Base-by-base conservation (phyloP, 805 yeast species). In the Candida cerambycidarum region DNA sequence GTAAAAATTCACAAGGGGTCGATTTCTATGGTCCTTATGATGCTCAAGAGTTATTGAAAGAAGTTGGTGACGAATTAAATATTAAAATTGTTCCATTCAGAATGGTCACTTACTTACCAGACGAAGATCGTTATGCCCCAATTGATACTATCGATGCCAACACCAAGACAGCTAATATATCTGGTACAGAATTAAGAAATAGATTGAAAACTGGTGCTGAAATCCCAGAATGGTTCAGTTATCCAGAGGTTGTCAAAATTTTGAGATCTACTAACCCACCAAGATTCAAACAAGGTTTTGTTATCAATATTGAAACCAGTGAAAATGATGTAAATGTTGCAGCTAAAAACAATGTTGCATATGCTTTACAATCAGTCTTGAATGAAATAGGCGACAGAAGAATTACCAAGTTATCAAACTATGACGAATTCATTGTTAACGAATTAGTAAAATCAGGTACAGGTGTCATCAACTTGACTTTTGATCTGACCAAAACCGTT, bases 21-120 rank as follows among this genome's bases (percentile, higher is more conserved):
- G 97, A 92, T 51, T 89, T 90, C 72, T 90, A 90, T 62, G 98
- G 97, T 15, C 96, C 98, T 11, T 92, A 90, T 62, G 98, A 90
- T 62, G 97, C 97, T 23, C 97, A 92, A 71, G 89, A 80, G 27
- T 73, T 92, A 43, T 95, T 90, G 49, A 89, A 82, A 47, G 68
- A 80, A 52, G 81, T 79, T 67, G 77, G 80, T 50, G 78, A 75
- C 49, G 97, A 90, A 69, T 76, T 90, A 49, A 39, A 51, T 3
- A 90, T 90, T 58, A 86, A 84, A 61, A 92, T 90, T 51, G 97
- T 92, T 37, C 97, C 97, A 44, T 90, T 90, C 75, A 83, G 96
- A 75, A 88, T 87, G 95, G 96, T 90, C 55, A 90, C 98, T 13
- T 90, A 90, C 65, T 75, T 90, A 58, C 97, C 97, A 21, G 97